These are phyloP conservation scores for Bacidia rubella DNA, from an alignment of 495 filamentous ascomycete species.

Conservation along the genomic window DNA sequence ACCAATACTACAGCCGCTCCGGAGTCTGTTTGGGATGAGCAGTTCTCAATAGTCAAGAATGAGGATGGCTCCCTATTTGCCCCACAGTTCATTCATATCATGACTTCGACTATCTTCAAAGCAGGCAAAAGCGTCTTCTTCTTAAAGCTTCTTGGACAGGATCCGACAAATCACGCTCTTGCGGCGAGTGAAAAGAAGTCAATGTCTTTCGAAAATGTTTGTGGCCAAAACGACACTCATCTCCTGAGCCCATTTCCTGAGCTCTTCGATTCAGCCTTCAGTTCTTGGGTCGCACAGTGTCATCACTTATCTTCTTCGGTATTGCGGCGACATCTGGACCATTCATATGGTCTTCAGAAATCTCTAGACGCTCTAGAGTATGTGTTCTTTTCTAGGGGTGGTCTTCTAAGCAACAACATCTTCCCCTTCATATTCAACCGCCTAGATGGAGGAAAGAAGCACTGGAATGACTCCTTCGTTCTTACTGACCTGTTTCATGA, in stretches of 20 bases:
- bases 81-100: slow-evolving; percentile 59
- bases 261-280: slow-evolving; percentile 54
- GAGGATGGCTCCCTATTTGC: slow-evolving; percentile 43
- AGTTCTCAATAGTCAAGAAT: slow-evolving; percentile 49
- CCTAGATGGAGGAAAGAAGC: slow-evolving; percentile 48
- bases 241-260: slow-evolving; percentile 59
- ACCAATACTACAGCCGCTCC: slow-evolving; percentile 42
- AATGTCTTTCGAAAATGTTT: slow-evolving; percentile 23
- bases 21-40: slow-evolving; percentile 59
- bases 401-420: slow-evolving; percentile 46
- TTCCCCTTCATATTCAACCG: slow-evolving; percentile 61
- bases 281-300: slow-evolving; percentile 56
- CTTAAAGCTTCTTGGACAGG: slow-evolving; percentile 42
- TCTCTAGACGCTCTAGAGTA: slow-evolving; percentile 53
- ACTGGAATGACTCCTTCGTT: slow-evolving; percentile 73
- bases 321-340: slow-evolving; percentile 51
- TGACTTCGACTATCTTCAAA: slow-evolving; percentile 59
- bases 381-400: slow-evolving; percentile 63
- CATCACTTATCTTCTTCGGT: slow-evolving; percentile 52
- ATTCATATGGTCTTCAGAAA: slow-evolving; percentile 51
- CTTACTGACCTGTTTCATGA: slow-evolving; percentile 67
- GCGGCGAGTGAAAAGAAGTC: slow-evolving; percentile 3
- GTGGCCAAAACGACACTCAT: slow-evolving; percentile 8
- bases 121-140: slow-evolving; percentile 83
- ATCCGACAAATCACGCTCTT: slow-evolving; percentile 1